Conservation (phyloP, 768 basidiomycete species). For the Mrakia frigida region DNA sequence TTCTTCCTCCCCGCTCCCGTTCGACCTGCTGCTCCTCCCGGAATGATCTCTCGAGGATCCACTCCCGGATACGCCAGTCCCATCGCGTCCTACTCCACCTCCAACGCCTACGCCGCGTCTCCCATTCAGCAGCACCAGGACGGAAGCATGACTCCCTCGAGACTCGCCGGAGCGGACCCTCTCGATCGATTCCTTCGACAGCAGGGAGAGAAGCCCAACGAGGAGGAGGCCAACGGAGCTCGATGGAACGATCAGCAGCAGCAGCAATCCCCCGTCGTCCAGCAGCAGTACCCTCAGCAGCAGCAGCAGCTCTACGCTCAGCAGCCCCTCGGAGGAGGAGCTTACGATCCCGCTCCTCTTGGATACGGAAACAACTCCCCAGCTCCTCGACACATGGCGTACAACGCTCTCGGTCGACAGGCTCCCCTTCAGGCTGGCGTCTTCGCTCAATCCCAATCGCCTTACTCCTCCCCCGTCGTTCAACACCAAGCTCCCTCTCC, state of each 20-base stretch:
- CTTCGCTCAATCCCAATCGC: conserved; percentile 18
- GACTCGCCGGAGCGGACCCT: conserved; percentile 16
- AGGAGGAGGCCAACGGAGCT: background rate
- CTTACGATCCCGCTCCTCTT: conserved; percentile 15
- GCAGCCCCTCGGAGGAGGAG: conserved; percentile 24
- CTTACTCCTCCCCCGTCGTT: conserved; percentile 31
- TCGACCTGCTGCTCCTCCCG: conserved; percentile 25
- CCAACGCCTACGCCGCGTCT: conserved; percentile 3
- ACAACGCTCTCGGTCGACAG: conserved; percentile 18
- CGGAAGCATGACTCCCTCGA: conserved; percentile 10
- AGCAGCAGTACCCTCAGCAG: conserved; percentile 22
- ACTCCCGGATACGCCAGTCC: conserved; percentile 17
- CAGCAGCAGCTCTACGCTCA: conserved; percentile 26
- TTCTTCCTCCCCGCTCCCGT: conserved; percentile 29
- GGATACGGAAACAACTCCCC: conserved; percentile 11
- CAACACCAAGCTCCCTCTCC: conserved; percentile 29
- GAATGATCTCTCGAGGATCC: conserved; percentile 10
- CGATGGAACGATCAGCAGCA: conserved; percentile 20
- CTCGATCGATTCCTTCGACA: conserved; percentile 29
- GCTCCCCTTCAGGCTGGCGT: background rate
- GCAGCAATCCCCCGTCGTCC: conserved; percentile 20
- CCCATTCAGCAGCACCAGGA: conserved; percentile 8
- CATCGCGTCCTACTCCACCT: background rate
- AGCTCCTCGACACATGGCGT: conserved; percentile 24
- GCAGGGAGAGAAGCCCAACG: background rate